These are phyloP conservation scores for Triadica sebifera DNA, from an alignment of 345 rosid species.

Conservation along the genomic window DNA sequence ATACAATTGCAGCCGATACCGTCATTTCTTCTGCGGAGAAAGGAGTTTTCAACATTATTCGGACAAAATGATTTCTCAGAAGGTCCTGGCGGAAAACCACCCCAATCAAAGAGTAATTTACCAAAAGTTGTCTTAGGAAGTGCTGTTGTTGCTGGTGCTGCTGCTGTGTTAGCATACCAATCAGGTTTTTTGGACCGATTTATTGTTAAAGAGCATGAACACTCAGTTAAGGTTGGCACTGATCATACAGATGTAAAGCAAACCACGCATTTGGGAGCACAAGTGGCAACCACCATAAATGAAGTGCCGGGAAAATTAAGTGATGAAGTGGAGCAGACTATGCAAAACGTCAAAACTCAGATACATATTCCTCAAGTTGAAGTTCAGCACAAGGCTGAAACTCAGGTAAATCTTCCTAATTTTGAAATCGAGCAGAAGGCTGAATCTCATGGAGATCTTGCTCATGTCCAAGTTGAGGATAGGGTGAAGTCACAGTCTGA, in stretches of 20 bases:
- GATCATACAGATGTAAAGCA: conserved; percentile 27
- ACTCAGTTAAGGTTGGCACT: conserved; percentile 24
- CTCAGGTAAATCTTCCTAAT: conserved; percentile 14
- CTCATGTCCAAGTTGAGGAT: conserved; percentile 10
- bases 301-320: conserved; percentile 34
- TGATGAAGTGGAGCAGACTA: conserved; percentile 23
- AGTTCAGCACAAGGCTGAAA: conserved; percentile 33
- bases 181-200: conserved; percentile 57
- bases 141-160: conserved; percentile 44
- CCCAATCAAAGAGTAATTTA: conserved; percentile 41
- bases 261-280: conserved; percentile 27
- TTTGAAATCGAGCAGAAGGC: conserved; percentile 15
- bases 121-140: conserved; percentile 50
- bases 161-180: conserved; percentile 50
- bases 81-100: conserved; percentile 41
- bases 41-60: conserved; percentile 47
- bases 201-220: conserved; percentile 35
- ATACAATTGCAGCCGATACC: conserved; percentile 35
- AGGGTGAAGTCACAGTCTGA: conserved; percentile 12
- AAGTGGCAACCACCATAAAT: conserved; percentile 28
- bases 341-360: conserved; percentile 15
- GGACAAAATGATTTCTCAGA: conserved; percentile 42
- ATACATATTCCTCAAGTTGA: conserved; percentile 10
- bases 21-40: conserved; percentile 44
- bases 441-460: conserved; percentile 24